Conservation (phyloP, 2,329 filamentous ascomycete genomes). For the Aspergillus sclerotialis region DNA sequence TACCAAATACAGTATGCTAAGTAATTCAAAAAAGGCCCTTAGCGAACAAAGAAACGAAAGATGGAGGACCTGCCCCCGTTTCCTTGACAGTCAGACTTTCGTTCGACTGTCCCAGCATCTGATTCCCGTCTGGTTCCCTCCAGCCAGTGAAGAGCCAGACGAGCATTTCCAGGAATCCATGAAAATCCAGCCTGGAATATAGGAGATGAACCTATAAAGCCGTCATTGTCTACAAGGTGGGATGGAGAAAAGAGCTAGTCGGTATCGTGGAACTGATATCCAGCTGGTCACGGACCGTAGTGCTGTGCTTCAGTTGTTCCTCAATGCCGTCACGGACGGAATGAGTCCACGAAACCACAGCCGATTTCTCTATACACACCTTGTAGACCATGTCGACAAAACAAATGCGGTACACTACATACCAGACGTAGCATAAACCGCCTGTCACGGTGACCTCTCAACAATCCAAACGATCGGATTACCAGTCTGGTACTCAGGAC, state of each 20-base stretch:
- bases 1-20: slow-evolving; percentile 7
- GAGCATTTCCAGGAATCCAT: slow-evolving; percentile 29
- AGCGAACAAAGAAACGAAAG: slow-evolving; percentile 15
- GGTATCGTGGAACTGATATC: slow-evolving; percentile 3
- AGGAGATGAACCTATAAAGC: slow-evolving; percentile 48
- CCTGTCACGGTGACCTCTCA: slow-evolving; percentile 14
- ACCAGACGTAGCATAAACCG: slow-evolving; percentile 25
- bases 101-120: slow-evolving; percentile 40
- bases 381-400: slow-evolving; percentile 9
- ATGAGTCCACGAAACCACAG: no score
- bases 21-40: slow-evolving; percentile 15
- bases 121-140: slow-evolving; percentile 33
- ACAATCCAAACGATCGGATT: slow-evolving; percentile 11
- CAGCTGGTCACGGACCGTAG: slow-evolving; percentile 28
- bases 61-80: background rate
- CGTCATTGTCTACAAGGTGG: slow-evolving; percentile 4
- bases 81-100: no score
- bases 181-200: slow-evolving; percentile 43
- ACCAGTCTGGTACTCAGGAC: slow-evolving; percentile 36
- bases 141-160: slow-evolving; percentile 22
- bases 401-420: slow-evolving; percentile 23
- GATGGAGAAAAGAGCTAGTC: background rate
- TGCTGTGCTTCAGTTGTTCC: slow-evolving; percentile 21
- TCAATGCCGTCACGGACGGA: slow-evolving; percentile 22
- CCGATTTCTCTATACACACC: no score